Conservation (phyloP, 257 asterid species). For the Primulina eburnea region DNA sequence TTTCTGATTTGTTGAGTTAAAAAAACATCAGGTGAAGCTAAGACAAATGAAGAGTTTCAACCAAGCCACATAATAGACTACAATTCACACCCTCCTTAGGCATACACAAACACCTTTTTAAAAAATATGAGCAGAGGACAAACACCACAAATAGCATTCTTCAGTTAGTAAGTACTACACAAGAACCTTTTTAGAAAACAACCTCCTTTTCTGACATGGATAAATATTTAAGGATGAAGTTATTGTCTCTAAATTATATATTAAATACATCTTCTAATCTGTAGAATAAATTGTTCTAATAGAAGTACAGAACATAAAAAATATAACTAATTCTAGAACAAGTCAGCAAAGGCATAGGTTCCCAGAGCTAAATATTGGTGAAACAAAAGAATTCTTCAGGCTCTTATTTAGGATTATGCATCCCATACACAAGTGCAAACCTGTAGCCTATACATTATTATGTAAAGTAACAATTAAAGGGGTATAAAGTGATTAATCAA, state of each 20-base stretch:
- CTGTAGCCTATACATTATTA: too few relatives aligned
- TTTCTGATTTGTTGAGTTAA: constrained; percentile 5
- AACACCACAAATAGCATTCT: not conserved
- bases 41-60: not conserved
- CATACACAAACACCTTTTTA: not conserved
- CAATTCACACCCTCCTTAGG: not conserved
- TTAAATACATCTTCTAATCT: not conserved
- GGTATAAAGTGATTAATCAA: not conserved
- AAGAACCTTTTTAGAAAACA: too few relatives aligned
- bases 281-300: too few relatives aligned
- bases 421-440: too few relatives aligned
- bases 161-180: not conserved
- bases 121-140: not conserved
- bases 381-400: not conserved
- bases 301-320: too few relatives aligned
- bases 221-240: not conserved
- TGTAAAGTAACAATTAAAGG: not conserved
- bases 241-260: too few relatives aligned
- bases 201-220: not conserved
- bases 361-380: not conserved
- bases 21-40: constrained; percentile 10
- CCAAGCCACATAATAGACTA: constrained; percentile 3
- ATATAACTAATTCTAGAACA: not conserved
- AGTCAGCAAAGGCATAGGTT: not conserved
- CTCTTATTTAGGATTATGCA: not conserved